Evolutionary conservation across 441 rosid species (phyloP).

Genomic region (Erodium chrysanthum): DNA sequence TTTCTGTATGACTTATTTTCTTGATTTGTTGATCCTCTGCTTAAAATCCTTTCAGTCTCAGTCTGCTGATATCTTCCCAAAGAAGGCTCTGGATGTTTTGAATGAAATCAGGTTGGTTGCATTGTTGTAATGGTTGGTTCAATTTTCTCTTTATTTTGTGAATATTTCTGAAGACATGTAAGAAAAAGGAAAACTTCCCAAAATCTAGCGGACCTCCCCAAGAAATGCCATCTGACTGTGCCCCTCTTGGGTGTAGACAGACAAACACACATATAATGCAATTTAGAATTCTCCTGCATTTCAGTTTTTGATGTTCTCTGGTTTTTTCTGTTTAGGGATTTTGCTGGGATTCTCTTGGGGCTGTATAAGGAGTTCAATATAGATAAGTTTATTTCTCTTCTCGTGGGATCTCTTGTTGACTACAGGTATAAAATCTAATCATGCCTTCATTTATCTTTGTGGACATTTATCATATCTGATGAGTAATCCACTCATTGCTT

Average conservation of each 20-base stretch:
- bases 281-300: too few relatives aligned
- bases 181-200: background rate
- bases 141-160: background rate
- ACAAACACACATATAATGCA: too few relatives aligned
- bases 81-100: constrained; percentile 61
- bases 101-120: constrained; percentile 51
- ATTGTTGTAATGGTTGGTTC: background rate
- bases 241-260: too few relatives aligned
- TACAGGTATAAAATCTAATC: constrained; percentile 43
- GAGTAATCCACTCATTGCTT: constrained; percentile 15
- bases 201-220: background rate
- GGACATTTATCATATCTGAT: background rate
- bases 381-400: constrained; percentile 55
- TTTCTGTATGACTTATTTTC: constrained; percentile 5
- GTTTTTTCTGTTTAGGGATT: constrained; percentile 40
- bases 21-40: constrained; percentile 20
- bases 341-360: constrained; percentile 50
- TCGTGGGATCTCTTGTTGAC: constrained; percentile 58
- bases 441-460: constrained; percentile 11
- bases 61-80: constrained; percentile 51
- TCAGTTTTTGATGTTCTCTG: constrained; percentile 13
- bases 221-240: background rate
- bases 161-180: background rate
- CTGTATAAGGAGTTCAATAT: constrained; percentile 68
- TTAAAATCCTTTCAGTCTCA: constrained; percentile 44